These are phyloP conservation scores for Parafenestella ontariensis DNA, from an alignment of 2,329 filamentous ascomycete species.

Conservation along the genomic window DNA sequence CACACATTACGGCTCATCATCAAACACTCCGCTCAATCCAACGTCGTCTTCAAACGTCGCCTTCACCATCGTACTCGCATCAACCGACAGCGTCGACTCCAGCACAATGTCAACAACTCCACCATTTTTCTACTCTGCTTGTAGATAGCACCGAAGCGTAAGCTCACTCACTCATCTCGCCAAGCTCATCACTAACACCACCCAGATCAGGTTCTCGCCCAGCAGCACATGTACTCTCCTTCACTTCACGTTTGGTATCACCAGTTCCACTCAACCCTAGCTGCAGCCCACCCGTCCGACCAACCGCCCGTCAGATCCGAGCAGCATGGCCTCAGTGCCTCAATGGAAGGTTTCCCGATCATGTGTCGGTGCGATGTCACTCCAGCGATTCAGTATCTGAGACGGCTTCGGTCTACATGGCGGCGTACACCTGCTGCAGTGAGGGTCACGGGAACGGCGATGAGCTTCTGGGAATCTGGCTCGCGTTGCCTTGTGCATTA, in stretches of 20 bases:
- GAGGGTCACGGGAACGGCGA: conserved; percentile 16
- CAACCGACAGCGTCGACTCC: too few species aligned
- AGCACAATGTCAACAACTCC: too few species aligned
- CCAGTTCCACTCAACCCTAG: conserved; percentile 15
- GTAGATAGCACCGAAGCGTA: conserved; percentile 5
- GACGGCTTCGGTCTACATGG: conserved; percentile 1
- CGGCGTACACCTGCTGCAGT: conserved; percentile 10
- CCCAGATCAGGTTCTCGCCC: conserved; percentile 2
- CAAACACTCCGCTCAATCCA: not conserved
- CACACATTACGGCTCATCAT: not conserved
- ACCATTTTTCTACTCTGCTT: not conserved
- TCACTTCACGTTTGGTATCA: not conserved
- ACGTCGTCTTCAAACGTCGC: too few species aligned
- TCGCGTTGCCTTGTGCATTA: conserved; percentile 18
- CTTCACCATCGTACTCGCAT: too few species aligned
- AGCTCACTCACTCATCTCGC: not conserved
- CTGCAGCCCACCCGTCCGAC: conserved; percentile 14
- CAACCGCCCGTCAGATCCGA: conserved; percentile 9
- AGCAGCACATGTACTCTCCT: conserved; percentile 1
- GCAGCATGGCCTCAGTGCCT: conserved; percentile 15
- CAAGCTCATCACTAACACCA: not conserved
- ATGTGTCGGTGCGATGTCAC: conserved; percentile 14
- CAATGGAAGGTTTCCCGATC: conserved; percentile 16
- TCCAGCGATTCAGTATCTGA: conserved; percentile 14
- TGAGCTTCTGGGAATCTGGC: conserved; percentile 14